Base-by-base conservation (phyloP, 345 rosid species). In the Mangifera indica region DNA sequence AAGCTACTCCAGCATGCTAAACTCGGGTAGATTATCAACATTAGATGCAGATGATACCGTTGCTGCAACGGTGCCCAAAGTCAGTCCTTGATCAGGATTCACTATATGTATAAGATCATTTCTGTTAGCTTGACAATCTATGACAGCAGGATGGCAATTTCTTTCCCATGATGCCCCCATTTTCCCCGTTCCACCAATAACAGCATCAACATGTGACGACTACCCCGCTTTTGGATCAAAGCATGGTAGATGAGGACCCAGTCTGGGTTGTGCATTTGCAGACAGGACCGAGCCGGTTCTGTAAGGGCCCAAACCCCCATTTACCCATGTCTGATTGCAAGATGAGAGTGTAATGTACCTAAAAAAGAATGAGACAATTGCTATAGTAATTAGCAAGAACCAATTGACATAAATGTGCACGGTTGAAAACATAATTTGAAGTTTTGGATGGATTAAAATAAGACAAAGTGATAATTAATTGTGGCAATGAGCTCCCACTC, bases 241-340 rank as follows among this genome's bases (percentile, higher is more conserved):
- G 82, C 87, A 82, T n/a, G 74, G 76, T 42, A 75, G 60, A 44
- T 62, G n/a, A n/a, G n/a, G n/a, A n/a, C n/a, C n/a, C n/a, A n/a
- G n/a, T n/a, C n/a, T n/a, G n/a, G n/a, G n/a, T n/a, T n/a, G n/a
- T n/a, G n/a, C n/a, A n/a, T n/a, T n/a, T n/a, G n/a, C n/a, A n/a
- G n/a, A n/a, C n/a, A n/a, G n/a, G n/a, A n/a, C n/a, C n/a, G n/a
- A n/a, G n/a, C n/a, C n/a, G n/a, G n/a, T n/a, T n/a, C n/a, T n/a
- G n/a, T n/a, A n/a, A n/a, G n/a, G n/a, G n/a, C n/a, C n/a, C n/a
- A n/a, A n/a, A n/a, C n/a, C n/a, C n/a, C n/a, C n/a, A n/a, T n/a
- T n/a, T n/a, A n/a, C n/a, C n/a, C n/a, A n/a, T n/a, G n/a, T n/a
- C n/a, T n/a, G n/a, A n/a, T n/a, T n/a, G n/a, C n/a, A n/a, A n/a